Evolutionary conservation across 257 asterid species (phyloP), one percentile per base, ranked within the genome.

Genomic region (Scutellaria barbata): DNA sequence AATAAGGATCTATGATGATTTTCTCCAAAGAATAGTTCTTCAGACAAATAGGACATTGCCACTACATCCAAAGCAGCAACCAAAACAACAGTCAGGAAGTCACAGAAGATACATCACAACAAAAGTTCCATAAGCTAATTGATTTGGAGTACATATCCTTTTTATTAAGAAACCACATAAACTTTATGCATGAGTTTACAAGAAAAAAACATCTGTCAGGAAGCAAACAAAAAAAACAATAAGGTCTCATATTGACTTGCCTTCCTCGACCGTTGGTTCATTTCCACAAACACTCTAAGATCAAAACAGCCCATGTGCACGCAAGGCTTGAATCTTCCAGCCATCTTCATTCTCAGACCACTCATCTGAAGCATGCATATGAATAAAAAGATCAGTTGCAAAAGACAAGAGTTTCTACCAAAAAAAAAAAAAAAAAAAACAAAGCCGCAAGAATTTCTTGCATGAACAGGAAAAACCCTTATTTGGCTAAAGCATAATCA

Each of bases 11-110:
- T 69, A 89, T 83, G 81, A 95, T 83, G 74, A 92, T 83, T 76
- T 88, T 87, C 80, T 89, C 99, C 92, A 89, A 78, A 54, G 92
- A 79, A 76, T 88, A 95, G 78, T 95, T 95, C 93, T 88, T 95
- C 79, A 92, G 82, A 87, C 99, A 95, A 73, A 89, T 78, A 68
- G 98, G 99, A 63, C 99, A 95, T 76, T 95, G 99, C 98, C 99
- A 95, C 99, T 95, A 90, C 92, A 95, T 61, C 55, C 79, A 85
- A 81, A 66, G 68, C 35, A 76, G 76, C 46, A 64, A 16, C 56
- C 14, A 61, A 72, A 76, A 67, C 65, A 64, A 25, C 71, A 37
- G 70, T 43, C 40, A 45, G 61, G 61, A 72, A 57, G 56, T 63
- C 17, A 63, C 35, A 50, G 71, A 20, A 67, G 62, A 58, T 22